Evolutionary conservation across 176 grass and related monocot species (phyloP).

Genomic region (Puccinellia tenuiflora): DNA sequence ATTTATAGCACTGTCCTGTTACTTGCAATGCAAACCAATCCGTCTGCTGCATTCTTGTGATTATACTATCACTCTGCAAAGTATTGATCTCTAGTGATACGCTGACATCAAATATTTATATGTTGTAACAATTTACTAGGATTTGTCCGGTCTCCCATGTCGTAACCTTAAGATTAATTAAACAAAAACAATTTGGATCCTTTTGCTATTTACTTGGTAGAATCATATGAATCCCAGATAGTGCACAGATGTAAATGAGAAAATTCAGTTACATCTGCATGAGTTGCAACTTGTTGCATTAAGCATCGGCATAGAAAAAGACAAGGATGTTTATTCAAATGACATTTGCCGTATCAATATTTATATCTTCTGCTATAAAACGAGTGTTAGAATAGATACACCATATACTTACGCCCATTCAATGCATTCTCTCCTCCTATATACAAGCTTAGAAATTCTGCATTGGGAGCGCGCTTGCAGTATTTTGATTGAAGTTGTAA

Average conservation of each 20-base stretch:
- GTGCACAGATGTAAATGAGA: not conserved
- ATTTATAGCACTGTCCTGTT: not conserved
- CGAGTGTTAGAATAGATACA: not conserved
- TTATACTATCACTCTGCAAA: conserved; percentile 9
- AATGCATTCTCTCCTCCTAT: not conserved
- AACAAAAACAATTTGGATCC: not conserved
- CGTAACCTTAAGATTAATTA: conserved; percentile 1
- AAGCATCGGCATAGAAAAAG: not conserved
- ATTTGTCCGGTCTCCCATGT: not conserved
- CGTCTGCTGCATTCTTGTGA: not conserved
- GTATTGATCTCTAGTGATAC: not conserved
- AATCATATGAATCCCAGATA: not conserved
- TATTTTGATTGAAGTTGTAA: not conserved
- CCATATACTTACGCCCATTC: not conserved
- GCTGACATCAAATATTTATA: not conserved
- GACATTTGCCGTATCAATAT: not conserved
- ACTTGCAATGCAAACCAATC: not conserved
- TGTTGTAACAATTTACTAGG: not conserved
- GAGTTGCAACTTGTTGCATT: not conserved
- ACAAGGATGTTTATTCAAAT: not conserved
- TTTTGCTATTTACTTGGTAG: not conserved
- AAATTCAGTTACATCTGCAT: not conserved
- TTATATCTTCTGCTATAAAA: not conserved
- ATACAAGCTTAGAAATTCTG: not conserved
- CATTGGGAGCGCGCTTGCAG: not conserved